phyloP scores from a whole-genome alignment of 192 early-diverging fungal species.

The Rhizophagus clarus region DNA sequence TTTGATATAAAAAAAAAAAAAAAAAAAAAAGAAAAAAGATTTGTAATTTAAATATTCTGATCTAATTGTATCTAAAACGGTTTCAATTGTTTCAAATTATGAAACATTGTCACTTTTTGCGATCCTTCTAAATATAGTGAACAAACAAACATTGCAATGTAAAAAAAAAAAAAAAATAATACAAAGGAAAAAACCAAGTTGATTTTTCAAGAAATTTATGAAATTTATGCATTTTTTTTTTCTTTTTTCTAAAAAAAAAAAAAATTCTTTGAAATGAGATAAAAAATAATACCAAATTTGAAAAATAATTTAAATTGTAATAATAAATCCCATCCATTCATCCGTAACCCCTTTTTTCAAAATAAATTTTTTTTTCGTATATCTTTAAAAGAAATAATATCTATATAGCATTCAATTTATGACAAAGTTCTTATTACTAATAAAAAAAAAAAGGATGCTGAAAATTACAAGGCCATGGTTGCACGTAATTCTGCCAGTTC shows the following conservation, averaged over 20 bases:
- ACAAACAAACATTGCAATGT: not conserved
- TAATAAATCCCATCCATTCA: no score
- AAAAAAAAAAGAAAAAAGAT: no score
- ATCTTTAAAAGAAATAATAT: no score
- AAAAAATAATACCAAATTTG: not conserved
- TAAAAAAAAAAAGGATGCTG: not conserved
- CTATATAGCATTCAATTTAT: no score
- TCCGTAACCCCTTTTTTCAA: no score
- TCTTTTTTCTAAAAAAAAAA: not conserved
- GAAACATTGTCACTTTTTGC: not conserved
- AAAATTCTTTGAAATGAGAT: not conserved
- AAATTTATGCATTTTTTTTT: no score
- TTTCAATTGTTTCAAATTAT: not conserved
- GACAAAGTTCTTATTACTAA: not conserved
- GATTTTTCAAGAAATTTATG: no score
- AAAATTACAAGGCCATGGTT: slow-evolving; percentile 72
- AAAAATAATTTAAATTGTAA: no score
- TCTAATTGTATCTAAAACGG: not conserved
- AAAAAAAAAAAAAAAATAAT: not conserved
- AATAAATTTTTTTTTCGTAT: no score
- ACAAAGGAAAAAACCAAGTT: not conserved
- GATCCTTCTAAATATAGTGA: not conserved
- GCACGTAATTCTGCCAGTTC: slow-evolving; percentile 76
- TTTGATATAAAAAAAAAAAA: no score
- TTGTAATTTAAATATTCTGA: not conserved